Conservation (phyloP, 129 eudicot species). For the Dittrichia graveolens region DNA sequence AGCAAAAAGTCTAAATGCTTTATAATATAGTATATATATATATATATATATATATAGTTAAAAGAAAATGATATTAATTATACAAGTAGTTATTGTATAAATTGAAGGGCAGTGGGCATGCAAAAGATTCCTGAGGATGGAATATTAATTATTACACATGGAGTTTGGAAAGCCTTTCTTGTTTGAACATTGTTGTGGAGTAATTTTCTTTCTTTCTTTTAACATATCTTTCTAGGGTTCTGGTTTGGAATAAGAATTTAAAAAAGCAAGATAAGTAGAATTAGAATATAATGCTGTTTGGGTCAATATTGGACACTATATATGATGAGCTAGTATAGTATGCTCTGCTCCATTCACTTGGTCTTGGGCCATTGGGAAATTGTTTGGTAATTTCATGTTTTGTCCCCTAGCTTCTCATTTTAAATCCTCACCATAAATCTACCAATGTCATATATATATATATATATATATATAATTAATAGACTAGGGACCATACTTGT, state of each 20-base stretch:
- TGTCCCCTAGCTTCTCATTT: slow-evolving; percentile 7
- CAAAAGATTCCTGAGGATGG: too few relatives aligned
- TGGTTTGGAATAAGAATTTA: slow-evolving; percentile 20
- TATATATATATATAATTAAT: too few relatives aligned
- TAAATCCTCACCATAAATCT: not conserved
- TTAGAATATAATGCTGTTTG: slow-evolving; percentile 11
- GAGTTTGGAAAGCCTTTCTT: not conserved
- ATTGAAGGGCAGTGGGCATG: too few relatives aligned
- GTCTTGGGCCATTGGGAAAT: slow-evolving; percentile 27
- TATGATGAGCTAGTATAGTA: too few relatives aligned
- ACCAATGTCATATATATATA: not conserved
- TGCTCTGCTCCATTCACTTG: slow-evolving; percentile 6
- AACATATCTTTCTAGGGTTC: not conserved
- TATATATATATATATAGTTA: too few relatives aligned
- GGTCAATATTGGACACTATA: slow-evolving; percentile 28
- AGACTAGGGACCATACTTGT: slow-evolving; percentile 1
- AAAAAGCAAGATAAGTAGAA: slow-evolving; percentile 12
- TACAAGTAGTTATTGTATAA: too few relatives aligned
- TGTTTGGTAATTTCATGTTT: slow-evolving; percentile 32
- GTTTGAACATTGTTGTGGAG: not conserved
- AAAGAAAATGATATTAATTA: too few relatives aligned
- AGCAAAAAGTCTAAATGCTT: too few relatives aligned
- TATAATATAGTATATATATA: too few relatives aligned
- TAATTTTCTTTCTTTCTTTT: not conserved
- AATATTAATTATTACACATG: not conserved